Conservation (phyloP, 306 rosid genomes). For the Hippophae rhamnoides region DNA sequence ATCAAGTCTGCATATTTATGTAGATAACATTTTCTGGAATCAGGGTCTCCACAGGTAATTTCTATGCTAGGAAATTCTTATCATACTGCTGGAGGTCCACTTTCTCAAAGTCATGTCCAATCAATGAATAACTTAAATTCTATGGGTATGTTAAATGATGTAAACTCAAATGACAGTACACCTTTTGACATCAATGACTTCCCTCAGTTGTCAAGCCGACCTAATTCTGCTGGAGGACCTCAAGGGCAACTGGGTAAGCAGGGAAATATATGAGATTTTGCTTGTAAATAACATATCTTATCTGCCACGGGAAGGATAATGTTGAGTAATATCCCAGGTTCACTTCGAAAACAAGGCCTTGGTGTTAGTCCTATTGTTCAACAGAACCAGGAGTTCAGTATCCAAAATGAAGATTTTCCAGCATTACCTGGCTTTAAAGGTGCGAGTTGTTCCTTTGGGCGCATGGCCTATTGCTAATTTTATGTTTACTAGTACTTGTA, state of each 20-base stretch:
- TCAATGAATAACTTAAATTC: conserved; percentile 62
- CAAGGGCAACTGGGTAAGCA: conserved; percentile 86
- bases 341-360: conserved; percentile 92
- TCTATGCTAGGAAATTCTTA: conserved; percentile 88
- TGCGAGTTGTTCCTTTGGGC: conserved; percentile 26
- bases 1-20: conserved; percentile 3
- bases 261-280: conserved; percentile 6
- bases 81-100: conserved; percentile 74
- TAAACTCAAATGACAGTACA: conserved; percentile 62
- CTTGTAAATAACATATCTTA: neutral
- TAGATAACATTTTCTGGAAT: conserved; percentile 31
- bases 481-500: too few species aligned
- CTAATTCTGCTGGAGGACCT: conserved; percentile 95
- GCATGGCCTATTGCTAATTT: too few species aligned
- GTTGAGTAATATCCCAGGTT: conserved; percentile 47
- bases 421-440: conserved; percentile 98
- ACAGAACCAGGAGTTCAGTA: conserved; percentile 96
- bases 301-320: conserved; percentile 9
- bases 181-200: conserved; percentile 93
- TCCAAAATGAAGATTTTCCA: conserved; percentile 96
- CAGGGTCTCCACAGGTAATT: conserved; percentile 90
- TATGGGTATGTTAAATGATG: conserved; percentile 90
- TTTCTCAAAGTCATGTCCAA: conserved; percentile 80
- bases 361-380: conserved; percentile 73
- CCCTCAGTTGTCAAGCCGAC: conserved; percentile 86